Base-by-base conservation (phyloP, 495 filamentous ascomycete genomes). In the Acidomyces sp. region DNA sequence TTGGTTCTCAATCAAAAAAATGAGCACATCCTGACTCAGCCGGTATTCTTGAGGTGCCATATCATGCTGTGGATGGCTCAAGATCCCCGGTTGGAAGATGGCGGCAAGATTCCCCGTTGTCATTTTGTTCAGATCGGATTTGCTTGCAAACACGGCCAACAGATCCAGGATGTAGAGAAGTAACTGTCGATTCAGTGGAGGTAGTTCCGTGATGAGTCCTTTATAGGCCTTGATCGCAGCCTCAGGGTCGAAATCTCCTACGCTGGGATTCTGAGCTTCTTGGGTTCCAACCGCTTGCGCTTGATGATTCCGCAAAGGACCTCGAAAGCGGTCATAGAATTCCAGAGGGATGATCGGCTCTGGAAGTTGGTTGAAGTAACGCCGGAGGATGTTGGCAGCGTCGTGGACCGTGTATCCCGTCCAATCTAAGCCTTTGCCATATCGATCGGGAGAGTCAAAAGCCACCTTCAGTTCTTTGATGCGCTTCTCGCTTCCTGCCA, bases 321-420 rank as follows among this genome's bases (percentile, higher is more conserved):
- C 78, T 37, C 90, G 77, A 60, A 94, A 96, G 30, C 73, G 70
- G 47, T 86, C 80, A 58, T 99, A 99, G 43, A 94, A 82, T 53
- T 94, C 82, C 30, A 95, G 66, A 2, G 90, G 90, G 12, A 99
- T 87, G 45, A 99, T 94, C 1, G 90, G 90, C 57, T 99, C 88
- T 4, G 80, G 90, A 13, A 99, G 66, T 55, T 90, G 81, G 59
- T 95, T 96, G 40, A 99, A 69, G 55, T 96, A 99, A 44, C 90
- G 77, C 40, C 92, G 77, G 27, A 99, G 72, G 34, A 99, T 88
- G 53, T 95, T 96, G 51, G 90, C 90, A 13, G 90, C 90, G 72
- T 99, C 90, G 62, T 99, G 90, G 12, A 99, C 90, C 0, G 92
- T 99, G 62, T 94, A 99, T 12, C 90, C 90, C 32, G 82, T 78